Conservation (phyloP, 179 eudicot genomes). For the Silene vulgaris region DNA sequence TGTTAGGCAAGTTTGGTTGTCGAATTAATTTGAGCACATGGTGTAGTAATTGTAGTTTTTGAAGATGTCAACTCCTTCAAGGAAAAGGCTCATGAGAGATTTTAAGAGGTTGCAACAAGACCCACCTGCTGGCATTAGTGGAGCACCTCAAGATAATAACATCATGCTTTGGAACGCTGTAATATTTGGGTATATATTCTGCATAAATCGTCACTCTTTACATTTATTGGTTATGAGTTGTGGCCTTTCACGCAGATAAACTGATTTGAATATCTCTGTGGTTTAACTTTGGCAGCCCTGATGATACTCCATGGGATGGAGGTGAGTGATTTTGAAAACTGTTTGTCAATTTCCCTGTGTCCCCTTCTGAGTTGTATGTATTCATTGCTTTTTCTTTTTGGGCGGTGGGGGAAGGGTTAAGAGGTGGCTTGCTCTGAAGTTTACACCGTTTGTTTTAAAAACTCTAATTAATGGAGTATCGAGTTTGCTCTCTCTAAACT, state of each 20-base stretch:
- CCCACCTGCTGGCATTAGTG: constrained; percentile 77
- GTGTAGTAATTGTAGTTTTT: constrained; percentile 18
- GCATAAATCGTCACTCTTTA: neutral
- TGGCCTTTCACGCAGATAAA: neutral
- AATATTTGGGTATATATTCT: constrained; percentile 58
- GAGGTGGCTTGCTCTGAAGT: neutral
- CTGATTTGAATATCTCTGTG: constrained; percentile 16
- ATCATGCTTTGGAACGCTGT: constrained; percentile 89
- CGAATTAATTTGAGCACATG: neutral
- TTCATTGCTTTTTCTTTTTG: neutral
- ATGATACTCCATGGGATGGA: constrained; percentile 85
- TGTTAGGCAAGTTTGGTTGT: neutral
- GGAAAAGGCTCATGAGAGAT: constrained; percentile 75
- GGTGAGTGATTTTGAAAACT: constrained; percentile 35
- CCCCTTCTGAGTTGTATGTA: neutral
- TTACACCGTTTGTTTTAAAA: no score
- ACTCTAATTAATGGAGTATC: no score
- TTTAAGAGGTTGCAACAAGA: constrained; percentile 81
- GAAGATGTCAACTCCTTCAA: constrained; percentile 67
- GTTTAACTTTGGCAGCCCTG: constrained; percentile 53
- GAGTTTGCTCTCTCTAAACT: no score
- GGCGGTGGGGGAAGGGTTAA: neutral
- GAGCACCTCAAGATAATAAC: constrained; percentile 72
- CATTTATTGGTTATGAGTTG: neutral
- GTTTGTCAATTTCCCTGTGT: neutral